Evolutionary conservation across 2,329 filamentous ascomycete genomes (phyloP).

Genomic region (Botryosphaeria agaves): DNA sequence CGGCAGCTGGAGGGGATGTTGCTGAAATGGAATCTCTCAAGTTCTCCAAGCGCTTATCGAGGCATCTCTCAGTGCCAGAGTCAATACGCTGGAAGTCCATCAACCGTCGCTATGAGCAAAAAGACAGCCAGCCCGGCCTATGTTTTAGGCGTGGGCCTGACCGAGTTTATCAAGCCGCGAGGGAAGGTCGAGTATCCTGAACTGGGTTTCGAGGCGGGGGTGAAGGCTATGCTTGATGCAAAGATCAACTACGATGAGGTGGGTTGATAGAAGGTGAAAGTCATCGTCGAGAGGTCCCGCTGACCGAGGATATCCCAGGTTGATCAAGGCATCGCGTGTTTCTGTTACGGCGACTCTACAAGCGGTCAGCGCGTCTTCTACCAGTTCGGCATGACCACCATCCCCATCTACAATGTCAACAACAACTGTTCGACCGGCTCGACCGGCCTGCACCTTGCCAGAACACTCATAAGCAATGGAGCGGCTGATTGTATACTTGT

Average conservation of each 20-base stretch:
- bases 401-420: conserved; percentile 96
- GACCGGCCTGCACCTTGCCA: conserved; percentile 71
- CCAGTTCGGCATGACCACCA: conserved; percentile 93
- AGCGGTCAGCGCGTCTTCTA: conserved; percentile 96
- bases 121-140: conserved; percentile 41
- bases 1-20: too few species aligned
- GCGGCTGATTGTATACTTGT: conserved; percentile 79
- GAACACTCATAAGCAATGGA: conserved; percentile 62
- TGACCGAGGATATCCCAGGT: too few species aligned
- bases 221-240: conserved; percentile 69
- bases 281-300: too few species aligned
- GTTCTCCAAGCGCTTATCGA: too few species aligned
- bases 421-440: conserved; percentile 98
- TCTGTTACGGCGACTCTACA: conserved; percentile 91
- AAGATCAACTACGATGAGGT: conserved; percentile 95
- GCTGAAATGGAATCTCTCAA: too few species aligned
- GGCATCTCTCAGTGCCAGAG: too few species aligned
- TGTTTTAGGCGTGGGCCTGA: conserved; percentile 95
- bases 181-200: conserved; percentile 91
- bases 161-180: conserved; percentile 95
- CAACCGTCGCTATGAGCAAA: neutral
- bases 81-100: too few species aligned
- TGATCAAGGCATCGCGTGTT: conserved; percentile 89
- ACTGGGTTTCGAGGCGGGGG: conserved; percentile 78
- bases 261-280: too few species aligned